Base-by-base conservation (phyloP, 2,329 filamentous ascomycete genomes). In the Westerdykella aurantiaca region DNA sequence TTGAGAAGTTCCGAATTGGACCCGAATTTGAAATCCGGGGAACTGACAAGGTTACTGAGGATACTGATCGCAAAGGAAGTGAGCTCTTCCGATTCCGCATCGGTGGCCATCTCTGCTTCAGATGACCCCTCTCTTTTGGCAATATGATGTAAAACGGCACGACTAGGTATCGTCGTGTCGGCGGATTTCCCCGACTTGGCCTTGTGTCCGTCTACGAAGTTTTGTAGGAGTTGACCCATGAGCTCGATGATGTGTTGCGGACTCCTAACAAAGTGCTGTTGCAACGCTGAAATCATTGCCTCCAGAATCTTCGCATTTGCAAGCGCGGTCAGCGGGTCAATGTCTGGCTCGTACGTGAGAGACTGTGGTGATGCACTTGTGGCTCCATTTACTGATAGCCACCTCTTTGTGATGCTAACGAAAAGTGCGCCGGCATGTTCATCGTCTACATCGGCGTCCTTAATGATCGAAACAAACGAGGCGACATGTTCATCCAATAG, bases 161-260 rank as follows among this genome's bases (percentile, higher is more conserved):
- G 58, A 38, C 49, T 65, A 2, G 58, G 52, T 29, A 46, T 58
- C 0, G 46, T 49, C 6, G 49, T 31, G 12, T 53, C 49, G 18
- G 41, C 39, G 4, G 45, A 37, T 6, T 42, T 44, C 56, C 16
- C 76, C 63, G 31, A 80, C 76, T 43, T 53, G 0, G 69, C 64
- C 4, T 68, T 66, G 6, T 70, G 63, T 25, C 74, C 71, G 13
- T 72, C 70, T 5, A 61, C 51, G 34, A 57, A 64, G 25, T 61
- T 60, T 4, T 67, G 63, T 1, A 88, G 61, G 0, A 88, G 73
- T 43, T 84, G 76, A 40, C 72, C 72, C 39, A 83, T 75, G 2
- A 89, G 72, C 37, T 81, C 76, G 2, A 88, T 67, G 6, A 86
- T 73, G 52, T 85, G 80, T 35, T 76, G 75, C 2, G 84, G 82